Conservation (phyloP, 495 filamentous ascomycete genomes). For the Talaromyces borbonicus region DNA sequence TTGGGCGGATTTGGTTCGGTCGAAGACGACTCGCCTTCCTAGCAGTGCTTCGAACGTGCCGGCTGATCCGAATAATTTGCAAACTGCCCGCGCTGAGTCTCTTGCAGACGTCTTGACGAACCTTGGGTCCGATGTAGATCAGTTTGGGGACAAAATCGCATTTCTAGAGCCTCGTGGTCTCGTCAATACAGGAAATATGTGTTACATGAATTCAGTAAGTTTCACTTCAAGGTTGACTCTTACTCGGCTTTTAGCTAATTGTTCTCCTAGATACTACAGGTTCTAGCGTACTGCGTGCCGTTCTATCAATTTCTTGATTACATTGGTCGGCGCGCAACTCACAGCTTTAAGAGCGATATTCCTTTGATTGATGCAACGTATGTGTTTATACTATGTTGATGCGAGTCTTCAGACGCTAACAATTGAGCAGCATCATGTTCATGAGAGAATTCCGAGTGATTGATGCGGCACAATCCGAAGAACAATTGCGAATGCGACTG, state of each 20-base stretch:
- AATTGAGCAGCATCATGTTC: constrained; percentile 77
- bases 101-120: constrained; percentile 61
- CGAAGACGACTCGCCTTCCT: constrained; percentile 28
- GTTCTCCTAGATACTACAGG: constrained; percentile 69
- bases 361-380: constrained; percentile 90
- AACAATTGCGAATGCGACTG: constrained; percentile 60
- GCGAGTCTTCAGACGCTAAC: too few relatives aligned
- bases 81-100: constrained; percentile 46
- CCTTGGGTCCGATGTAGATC: constrained; percentile 49
- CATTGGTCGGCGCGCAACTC: constrained; percentile 66
- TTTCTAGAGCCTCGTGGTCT: constrained; percentile 93
- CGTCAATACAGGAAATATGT: constrained; percentile 97
- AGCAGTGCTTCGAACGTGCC: constrained; percentile 16
- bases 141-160: constrained; percentile 52
- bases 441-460: constrained; percentile 87
- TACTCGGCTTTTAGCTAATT: background rate
- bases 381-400: too few relatives aligned
- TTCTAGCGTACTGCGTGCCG: constrained; percentile 82
- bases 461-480: constrained; percentile 63
- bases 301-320: constrained; percentile 92
- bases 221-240: background rate
- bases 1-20: constrained; percentile 67
- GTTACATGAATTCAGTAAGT: constrained; percentile 98
- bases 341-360: constrained; percentile 92
- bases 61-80: constrained; percentile 35